Percentiles rank a stretch among this genome's conserved stretches.
Evolutionary conservation across 352 stramenopile genomes (phyloP).

Genomic region (Stramenopiles sp.): DNA sequence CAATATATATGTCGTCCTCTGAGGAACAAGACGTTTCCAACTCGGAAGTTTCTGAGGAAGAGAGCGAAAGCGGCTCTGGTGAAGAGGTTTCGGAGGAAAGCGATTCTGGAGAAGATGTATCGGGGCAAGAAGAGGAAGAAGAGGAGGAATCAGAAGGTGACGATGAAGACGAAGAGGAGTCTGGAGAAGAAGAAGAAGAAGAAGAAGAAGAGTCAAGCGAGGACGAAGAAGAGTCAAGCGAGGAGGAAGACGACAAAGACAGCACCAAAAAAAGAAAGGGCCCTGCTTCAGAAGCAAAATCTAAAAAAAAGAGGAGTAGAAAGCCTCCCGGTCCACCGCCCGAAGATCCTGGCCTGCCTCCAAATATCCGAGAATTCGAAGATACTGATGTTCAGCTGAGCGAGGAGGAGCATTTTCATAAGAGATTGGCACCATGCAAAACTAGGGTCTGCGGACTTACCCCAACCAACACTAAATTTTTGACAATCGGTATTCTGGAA

Average conservation of each 20-base stretch:
- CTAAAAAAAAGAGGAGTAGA: neutral
- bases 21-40: neutral
- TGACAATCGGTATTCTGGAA: neutral
- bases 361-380: neutral
- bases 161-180: neutral
- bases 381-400: neutral
- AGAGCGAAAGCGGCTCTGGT: neutral
- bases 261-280: neutral
- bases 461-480: neutral
- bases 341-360: neutral
- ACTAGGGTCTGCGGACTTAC: neutral
- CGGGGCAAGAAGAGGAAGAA: neutral
- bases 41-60: neutral
- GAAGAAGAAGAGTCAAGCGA: neutral
- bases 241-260: neutral
- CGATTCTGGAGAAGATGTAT: neutral
- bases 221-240: neutral
- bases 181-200: slow-evolving; percentile 7
- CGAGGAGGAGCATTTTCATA: neutral
- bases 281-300: neutral
- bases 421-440: neutral
- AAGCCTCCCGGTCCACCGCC: no score
- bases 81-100: neutral
- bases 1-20: neutral
- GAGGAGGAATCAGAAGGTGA: neutral